Evolutionary conservation across 140 eudicot species (phyloP).

Genomic region (Ambrosia hybrid): DNA sequence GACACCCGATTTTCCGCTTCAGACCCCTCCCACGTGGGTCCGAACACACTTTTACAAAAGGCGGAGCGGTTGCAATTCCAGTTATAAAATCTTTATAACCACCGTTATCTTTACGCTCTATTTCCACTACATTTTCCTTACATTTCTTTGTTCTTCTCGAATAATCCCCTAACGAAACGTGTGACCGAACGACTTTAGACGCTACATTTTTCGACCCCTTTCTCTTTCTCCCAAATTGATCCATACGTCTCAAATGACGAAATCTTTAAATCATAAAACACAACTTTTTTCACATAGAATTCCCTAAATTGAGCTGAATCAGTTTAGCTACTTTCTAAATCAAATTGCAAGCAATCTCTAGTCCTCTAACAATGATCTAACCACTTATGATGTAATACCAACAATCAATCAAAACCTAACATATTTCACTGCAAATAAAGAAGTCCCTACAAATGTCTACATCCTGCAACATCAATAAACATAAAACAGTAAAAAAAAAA

Average conservation of each 20-base stretch:
- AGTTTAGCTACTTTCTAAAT: conserved; percentile 22
- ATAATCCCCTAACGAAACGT: conserved; percentile 52
- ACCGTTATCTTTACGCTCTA: conserved; percentile 18
- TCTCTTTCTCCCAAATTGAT: conserved; percentile 56
- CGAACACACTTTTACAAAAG: conserved; percentile 40
- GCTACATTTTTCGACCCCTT: conserved; percentile 44
- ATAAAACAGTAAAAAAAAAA: neutral
- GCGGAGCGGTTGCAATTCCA: conserved; percentile 59
- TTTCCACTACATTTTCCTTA: conserved; percentile 38
- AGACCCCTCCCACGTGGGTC: conserved; percentile 62
- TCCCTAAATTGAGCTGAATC: conserved; percentile 17
- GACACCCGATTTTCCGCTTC: conserved; percentile 78
- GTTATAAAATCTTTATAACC: conserved; percentile 30
- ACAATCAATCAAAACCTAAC: conserved; percentile 17
- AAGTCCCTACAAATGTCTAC: conserved; percentile 24
- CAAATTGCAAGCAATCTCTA: neutral
- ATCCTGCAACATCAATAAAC: conserved; percentile 37
- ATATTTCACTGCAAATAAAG: conserved; percentile 19
- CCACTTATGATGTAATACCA: conserved; percentile 5
- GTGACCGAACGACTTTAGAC: conserved; percentile 36
- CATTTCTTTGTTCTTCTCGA: conserved; percentile 53
- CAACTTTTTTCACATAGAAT: conserved; percentile 13
- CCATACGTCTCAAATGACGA: conserved; percentile 28
- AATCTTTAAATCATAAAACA: neutral
- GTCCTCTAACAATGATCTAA: conserved; percentile 11